Conservation (phyloP, 179 eudicot species). For the Beta lomatogona region DNA sequence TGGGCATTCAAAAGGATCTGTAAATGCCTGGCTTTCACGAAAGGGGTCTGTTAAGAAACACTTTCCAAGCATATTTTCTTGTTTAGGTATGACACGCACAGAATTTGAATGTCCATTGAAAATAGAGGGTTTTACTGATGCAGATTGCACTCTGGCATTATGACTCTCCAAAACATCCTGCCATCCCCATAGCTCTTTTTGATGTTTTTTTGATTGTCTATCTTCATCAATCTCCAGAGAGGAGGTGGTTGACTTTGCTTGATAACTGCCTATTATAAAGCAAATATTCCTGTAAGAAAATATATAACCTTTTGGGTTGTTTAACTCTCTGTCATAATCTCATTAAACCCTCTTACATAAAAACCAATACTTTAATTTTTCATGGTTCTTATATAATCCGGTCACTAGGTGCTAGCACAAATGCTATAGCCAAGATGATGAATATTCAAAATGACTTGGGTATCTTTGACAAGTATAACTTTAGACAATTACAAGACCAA, state of each 20-base stretch:
- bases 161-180: conserved; percentile 39
- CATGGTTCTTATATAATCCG: neutral
- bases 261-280: conserved; percentile 36
- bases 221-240: conserved; percentile 35
- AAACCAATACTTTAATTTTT: no score
- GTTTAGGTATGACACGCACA: conserved; percentile 29
- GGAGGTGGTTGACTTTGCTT: conserved; percentile 41
- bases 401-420: conserved; percentile 22
- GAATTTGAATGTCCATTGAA: conserved; percentile 29
- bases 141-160: conserved; percentile 38
- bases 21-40: conserved; percentile 33
- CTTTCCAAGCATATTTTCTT: conserved; percentile 42
- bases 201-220: conserved; percentile 31
- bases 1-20: conserved; percentile 21
- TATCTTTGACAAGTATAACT: neutral
- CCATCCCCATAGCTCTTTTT: conserved; percentile 40
- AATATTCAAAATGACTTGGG: neutral
- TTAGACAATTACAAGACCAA: neutral
- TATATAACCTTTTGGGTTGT: no score
- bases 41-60: conserved; percentile 33
- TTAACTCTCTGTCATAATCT: no score
- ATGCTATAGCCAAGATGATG: neutral
- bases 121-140: conserved; percentile 36
- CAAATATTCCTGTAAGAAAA: no score
- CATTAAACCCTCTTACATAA: no score